These are phyloP conservation scores for Botrytis elliptica DNA, from an alignment of 2,329 filamentous ascomycete genomes.

Conservation along the genomic window DNA sequence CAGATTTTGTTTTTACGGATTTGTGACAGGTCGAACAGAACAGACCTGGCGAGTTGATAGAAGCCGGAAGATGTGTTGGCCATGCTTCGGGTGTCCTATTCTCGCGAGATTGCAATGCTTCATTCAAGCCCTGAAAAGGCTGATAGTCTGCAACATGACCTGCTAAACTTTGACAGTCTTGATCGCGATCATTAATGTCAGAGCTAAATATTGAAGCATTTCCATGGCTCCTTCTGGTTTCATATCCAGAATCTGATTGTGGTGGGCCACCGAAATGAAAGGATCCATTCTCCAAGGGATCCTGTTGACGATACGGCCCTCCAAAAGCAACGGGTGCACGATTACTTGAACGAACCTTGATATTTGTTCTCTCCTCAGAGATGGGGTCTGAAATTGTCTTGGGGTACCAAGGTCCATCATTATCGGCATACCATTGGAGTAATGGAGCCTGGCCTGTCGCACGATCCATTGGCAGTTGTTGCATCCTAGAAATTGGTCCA, in stretches of 20 bases:
- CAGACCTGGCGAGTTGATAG: slow-evolving; percentile 27
- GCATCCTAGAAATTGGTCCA: slow-evolving; percentile 29
- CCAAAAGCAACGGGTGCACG: slow-evolving; percentile 29
- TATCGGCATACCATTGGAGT: slow-evolving; percentile 41
- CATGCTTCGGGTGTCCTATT: slow-evolving; percentile 27
- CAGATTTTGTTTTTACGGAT: slow-evolving; percentile 51
- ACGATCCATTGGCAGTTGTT: slow-evolving; percentile 30
- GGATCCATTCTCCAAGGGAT: slow-evolving; percentile 33
- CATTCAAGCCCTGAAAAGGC: slow-evolving; percentile 28
- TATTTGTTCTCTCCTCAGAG: slow-evolving; percentile 28
- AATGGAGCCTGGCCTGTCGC: slow-evolving; percentile 33
- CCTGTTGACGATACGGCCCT: slow-evolving; percentile 38
- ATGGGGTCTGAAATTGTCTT: slow-evolving; percentile 36
- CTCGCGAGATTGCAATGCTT: slow-evolving; percentile 29
- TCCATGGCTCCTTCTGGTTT: slow-evolving; percentile 36
- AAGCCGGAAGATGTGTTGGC: slow-evolving; percentile 22
- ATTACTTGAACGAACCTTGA: slow-evolving; percentile 31
- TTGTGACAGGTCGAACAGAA: slow-evolving; percentile 45
- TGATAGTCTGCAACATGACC: slow-evolving; percentile 32
- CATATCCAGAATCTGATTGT: slow-evolving; percentile 41
- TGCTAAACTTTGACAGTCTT: slow-evolving; percentile 35
- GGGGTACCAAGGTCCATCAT: slow-evolving; percentile 49
- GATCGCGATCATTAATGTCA: slow-evolving; percentile 36
- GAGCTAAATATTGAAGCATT: slow-evolving; percentile 38
- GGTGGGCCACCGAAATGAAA: slow-evolving; percentile 35